phyloP scores from a whole-genome alignment of 805 yeast species.

The Yarrowia sp. region DNA sequence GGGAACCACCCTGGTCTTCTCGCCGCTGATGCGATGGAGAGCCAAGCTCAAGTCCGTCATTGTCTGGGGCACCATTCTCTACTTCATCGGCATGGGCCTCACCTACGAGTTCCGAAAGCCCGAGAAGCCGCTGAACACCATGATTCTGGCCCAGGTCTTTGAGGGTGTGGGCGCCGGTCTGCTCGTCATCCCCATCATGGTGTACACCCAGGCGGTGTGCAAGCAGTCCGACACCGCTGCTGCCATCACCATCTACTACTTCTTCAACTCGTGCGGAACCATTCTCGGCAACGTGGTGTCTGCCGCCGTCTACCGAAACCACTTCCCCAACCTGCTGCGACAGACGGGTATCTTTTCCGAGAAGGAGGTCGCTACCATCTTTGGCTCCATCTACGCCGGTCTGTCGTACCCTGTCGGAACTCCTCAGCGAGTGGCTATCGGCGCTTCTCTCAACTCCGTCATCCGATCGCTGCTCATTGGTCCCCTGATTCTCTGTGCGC shows the following conservation, averaged over 20 bases:
- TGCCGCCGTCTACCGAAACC: slow-evolving; percentile 39
- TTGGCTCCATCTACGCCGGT: slow-evolving; percentile 15
- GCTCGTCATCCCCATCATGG: slow-evolving; percentile 29
- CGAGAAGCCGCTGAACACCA: slow-evolving; percentile 29
- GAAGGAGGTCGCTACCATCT: not conserved
- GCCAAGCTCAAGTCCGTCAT: slow-evolving; percentile 33
- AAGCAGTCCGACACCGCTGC: slow-evolving; percentile 36
- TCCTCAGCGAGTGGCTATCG: slow-evolving; percentile 25
- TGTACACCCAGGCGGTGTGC: slow-evolving; percentile 30
- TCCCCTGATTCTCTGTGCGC: slow-evolving; percentile 15
- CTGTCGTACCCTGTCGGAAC: slow-evolving; percentile 8
- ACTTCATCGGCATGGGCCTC: slow-evolving; percentile 28
- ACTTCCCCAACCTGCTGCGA: slow-evolving; percentile 24
- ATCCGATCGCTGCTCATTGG: slow-evolving; percentile 32
- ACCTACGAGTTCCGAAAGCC: slow-evolving; percentile 38
- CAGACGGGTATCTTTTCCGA: slow-evolving; percentile 3
- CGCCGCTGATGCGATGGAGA: slow-evolving; percentile 32
- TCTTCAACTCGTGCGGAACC: slow-evolving; percentile 38
- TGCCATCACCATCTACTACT: slow-evolving; percentile 36
- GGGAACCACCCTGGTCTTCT: slow-evolving; percentile 18
- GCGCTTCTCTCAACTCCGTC: slow-evolving; percentile 20
- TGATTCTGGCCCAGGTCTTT: slow-evolving; percentile 33
- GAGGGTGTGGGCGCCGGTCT: slow-evolving; percentile 36
- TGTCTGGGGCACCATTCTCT: slow-evolving; percentile 34
- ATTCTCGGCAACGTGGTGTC: slow-evolving; percentile 39